Conservation (phyloP, 2,329 filamentous ascomycete genomes). For the Aphanoascus verrucosus region DNA sequence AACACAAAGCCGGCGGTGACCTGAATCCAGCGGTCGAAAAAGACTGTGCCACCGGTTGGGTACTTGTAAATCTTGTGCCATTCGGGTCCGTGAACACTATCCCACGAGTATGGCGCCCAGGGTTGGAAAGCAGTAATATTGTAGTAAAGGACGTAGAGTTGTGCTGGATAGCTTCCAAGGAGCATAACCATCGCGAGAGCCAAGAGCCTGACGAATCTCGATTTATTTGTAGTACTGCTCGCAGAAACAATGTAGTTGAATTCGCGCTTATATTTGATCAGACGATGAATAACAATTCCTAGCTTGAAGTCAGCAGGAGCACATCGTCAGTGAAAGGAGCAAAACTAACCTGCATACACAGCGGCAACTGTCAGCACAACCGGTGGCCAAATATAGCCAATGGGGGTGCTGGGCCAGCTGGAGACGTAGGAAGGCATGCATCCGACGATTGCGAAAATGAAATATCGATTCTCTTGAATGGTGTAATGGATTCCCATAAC, state of each 20-base stretch:
- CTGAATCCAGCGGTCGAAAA: constrained; percentile 49
- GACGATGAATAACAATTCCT: constrained; percentile 52
- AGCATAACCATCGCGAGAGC: constrained; percentile 45
- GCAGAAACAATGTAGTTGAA: constrained; percentile 48
- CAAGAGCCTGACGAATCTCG: constrained; percentile 49
- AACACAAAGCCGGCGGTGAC: constrained; percentile 44
- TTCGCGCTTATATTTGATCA: constrained; percentile 49
- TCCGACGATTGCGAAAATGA: constrained; percentile 48
- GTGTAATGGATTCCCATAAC: constrained; percentile 49
- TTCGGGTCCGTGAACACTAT: constrained; percentile 38
- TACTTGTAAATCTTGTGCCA: constrained; percentile 44
- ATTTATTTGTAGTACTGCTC: constrained; percentile 44
- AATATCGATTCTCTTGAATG: constrained; percentile 50
- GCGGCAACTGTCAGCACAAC: constrained; percentile 44
- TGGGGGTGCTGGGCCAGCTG: constrained; percentile 47
- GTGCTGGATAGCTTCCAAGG: constrained; percentile 44
- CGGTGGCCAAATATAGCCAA: constrained; percentile 47
- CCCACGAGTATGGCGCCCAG: constrained; percentile 44
- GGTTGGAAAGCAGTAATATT: constrained; percentile 31
- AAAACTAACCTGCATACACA: constrained; percentile 47
- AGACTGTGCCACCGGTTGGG: constrained; percentile 35
- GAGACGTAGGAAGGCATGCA: constrained; percentile 45
- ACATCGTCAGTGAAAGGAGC: neutral
- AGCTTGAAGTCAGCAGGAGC: constrained; percentile 12
- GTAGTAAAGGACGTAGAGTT: constrained; percentile 41